Evolutionary conservation across 352 stramenopile genomes (phyloP), one percentile per base, ranked within the genome.

Genomic region (Globisporangium iwayamae): DNA sequence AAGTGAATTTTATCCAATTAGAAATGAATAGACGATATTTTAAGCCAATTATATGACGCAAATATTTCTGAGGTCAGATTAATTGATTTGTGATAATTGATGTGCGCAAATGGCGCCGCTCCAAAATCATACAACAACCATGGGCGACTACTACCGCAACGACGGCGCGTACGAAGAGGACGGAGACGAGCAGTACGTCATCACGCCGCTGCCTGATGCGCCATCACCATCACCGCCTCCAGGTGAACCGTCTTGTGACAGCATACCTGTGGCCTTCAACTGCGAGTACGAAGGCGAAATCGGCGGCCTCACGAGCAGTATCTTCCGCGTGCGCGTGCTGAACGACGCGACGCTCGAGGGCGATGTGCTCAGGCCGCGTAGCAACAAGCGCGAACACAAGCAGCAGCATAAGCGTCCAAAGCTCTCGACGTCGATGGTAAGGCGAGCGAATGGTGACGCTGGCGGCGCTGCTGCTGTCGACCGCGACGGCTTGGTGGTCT

Each of bases 231-330:
- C 11, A 46, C 39, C 9, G 4, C 9, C 14, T 9, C 32, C 32
- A 36, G 32, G 7, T 16, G 51, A 30, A 30, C 4, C 28, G 14
- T 18, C 8, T 20, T 2, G 13, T 10, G 3, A 14, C 46, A 0
- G 20, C 25, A 2, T 28, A 28, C 25, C 25, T 11, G 48, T 58
- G 10, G 67, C 67, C 30, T 57, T 79, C 6, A 72, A 81, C 20
- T 71, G 64, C 38, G 71, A 78, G 41, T 88, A 77, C 60, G 78
- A 78, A 20, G 82, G 82, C n/a, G 65, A 53, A 65, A 61, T 89
- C 39, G 73, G 76, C 51, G 75, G 73, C 0, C 78, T 83, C 56
- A 34, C 83, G 58, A 59, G 68, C 28, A 77, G 70, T 52, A 66
- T 72, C 30, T 66, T 91, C 25, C 63, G 71, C 13, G 22, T 91